Conservation (phyloP, 2,329 filamentous ascomycete species). For the Colletotrichum abscissum region DNA sequence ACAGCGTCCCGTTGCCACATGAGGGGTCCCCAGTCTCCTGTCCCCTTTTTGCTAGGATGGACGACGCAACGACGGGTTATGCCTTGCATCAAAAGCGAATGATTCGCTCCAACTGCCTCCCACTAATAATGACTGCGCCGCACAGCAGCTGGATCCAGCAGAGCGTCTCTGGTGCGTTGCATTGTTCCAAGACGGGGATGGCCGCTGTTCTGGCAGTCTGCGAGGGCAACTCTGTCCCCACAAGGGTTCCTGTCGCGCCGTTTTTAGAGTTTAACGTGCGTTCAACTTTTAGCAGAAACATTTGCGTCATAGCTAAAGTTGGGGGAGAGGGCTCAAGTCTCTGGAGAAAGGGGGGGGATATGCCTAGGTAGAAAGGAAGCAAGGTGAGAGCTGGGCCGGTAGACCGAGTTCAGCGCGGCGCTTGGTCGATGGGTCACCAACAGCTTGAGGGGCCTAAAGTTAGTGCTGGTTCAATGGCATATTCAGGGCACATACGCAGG, state of each 20-base stretch:
- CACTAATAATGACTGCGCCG: background rate
- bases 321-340: background rate
- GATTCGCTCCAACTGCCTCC: background rate
- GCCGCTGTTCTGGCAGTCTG: background rate
- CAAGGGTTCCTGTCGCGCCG: conserved; percentile 11
- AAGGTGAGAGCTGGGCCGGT: background rate
- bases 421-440: background rate
- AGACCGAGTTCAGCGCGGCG: background rate
- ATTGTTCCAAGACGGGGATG: conserved; percentile 12
- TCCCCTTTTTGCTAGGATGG: background rate
- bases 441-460: background rate
- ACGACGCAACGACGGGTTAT: background rate
- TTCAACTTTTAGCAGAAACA: conserved; percentile 24
- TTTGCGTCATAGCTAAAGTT: conserved; percentile 25
- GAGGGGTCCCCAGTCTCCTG: background rate
- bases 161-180: background rate
- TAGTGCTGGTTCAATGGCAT: background rate
- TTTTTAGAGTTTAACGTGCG: conserved; percentile 21
- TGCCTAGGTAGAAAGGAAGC: background rate
- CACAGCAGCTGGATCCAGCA: background rate
- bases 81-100: background rate
- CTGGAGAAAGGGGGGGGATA: background rate
- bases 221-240: conserved; percentile 17
- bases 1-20: conserved; percentile 6
- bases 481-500: background rate